Base-by-base conservation (phyloP, 257 asterid species). In the Solanum commersonii region DNA sequence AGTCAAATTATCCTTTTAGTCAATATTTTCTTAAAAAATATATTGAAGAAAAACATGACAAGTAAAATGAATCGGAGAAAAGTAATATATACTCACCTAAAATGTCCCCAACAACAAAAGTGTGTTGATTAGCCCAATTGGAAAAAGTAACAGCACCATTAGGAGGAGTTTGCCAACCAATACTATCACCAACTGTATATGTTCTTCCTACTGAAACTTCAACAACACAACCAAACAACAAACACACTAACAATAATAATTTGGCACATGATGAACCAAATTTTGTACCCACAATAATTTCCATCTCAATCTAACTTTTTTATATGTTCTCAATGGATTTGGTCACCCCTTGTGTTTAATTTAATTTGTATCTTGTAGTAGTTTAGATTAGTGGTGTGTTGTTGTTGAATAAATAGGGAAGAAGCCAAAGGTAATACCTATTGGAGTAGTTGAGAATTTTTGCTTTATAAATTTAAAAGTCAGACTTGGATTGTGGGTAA, bases 51-150 rank as follows among this genome's bases (percentile, higher is more conserved):
- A 63, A 63, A 63, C 3, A n/a, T 63, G 16, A n/a, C 33, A 63
- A 63, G 33, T 63, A 10, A 63, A 63, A 63, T 63, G 0, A 1
- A 63, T n/a, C 8, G 29, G 6, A n/a, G 4, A 10, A 63, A 44
- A n/a, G 71, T n/a, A 56, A 56, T 56, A n/a, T 8, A 29, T 46
- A 22, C 13, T 71, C 56, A 86, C 91, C 89, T n/a, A 89, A 70
- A 22, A 63, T 16, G 42, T 89, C 91, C 10, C 89, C 91, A 27
- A 84, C 87, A 46, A 49, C 60, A 44, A 74, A 87, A 3, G 74
- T 76, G 25, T 70, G 49, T 44, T 67, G 89, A 74, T 76, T 73
- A 59, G 84, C 88, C 88, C 88, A 86, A 27, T 71, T 18, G 31
- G 88, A 68, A 63, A n/a, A 86, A 86, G 88, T 49, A 72, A 38